Base-by-base conservation (phyloP, 2,329 filamentous ascomycete species). In the Aspergillus glaucus region DNA sequence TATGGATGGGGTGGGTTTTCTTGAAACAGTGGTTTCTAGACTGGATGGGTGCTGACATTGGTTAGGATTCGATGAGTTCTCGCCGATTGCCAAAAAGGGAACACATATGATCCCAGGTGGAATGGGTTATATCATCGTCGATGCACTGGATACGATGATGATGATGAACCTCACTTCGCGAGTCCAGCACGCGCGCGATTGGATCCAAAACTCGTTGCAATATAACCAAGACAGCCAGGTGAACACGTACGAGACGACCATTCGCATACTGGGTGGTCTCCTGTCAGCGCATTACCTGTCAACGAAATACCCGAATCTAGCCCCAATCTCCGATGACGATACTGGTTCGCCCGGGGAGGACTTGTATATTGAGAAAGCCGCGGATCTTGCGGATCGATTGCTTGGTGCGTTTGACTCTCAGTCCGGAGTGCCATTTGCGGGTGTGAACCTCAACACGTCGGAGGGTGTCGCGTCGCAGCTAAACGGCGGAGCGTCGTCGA, bases 61-160 rank as follows among this genome's bases (percentile, higher is more conserved):
- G 15, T 41, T 50, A 67, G 61, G 63, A 32, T 58, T 60, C 60
- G 93, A 98, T 66, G 85, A 93, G 68, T 98, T 87, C 66, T 83
- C 88, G 59, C 93, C 93, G 1, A 72, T 92, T 24, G 83, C 87
- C 5, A 93, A 93, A 66, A 82, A 74, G 15, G 88, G 89, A 44
- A 78, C 77, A 45, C 84, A 93, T 60, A 97, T 98, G 92, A 84
- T 89, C 6, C 79, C 86, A 3, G 84, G 88, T 53, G 93, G 92
- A 22, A 79, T 98, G 70, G 93, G 93, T 26, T 98, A 94, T 93
- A 97, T 97, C 62, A 96, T 98, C 53, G 86, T 98, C 49, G 93
- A 98, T 72, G 84, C 92, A 10, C 75, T 98, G 54, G 93, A 98
- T 69, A 98, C 93, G 1, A 81, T 97, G 78, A 98, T 98, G 74